Base-by-base conservation (phyloP, 106 monocot genomes). In the Platanthera zijinensis region DNA sequence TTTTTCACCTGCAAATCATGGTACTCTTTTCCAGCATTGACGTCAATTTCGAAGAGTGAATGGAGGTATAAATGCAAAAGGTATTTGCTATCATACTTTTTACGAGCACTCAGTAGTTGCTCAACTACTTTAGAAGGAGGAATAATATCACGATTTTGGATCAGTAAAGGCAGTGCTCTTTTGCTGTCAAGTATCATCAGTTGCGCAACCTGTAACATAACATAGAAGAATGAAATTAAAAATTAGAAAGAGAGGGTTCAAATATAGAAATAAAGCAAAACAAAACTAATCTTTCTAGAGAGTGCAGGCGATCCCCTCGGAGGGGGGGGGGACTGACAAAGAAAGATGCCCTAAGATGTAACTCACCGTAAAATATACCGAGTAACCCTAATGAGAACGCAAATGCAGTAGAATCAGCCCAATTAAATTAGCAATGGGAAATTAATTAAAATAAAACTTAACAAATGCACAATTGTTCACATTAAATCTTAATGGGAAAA, bases 1-100 rank as follows among this genome's bases (percentile, higher is more conserved):
- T 57, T 18, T 39, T 50, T 63, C 75, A 91, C 97, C 97, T 94
- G 97, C 84, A 94, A 77, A 86, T 97, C 97, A 88, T 94, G 93
- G 80, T 84, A 97, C 10, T 97, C 97, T 77, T 85, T 89, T 80
- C 89, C 97, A 30, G 87, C 91, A 88, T 91, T 79, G 50, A 83
- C 63, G 63, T 94, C 91, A 66, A 80, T 71, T 78, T 94, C 91
- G 84, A 94, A 94, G 14, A 97, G 80, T 74, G 91, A 84, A 86
- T 92, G 94, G 67, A 97, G 82, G 80, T 97, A 94, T 13, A 82
- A 70, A 81, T 97, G 84, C 72, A 88, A 77, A 64, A 93, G 88
- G 64, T 83, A 82, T 82, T 84, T 93, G 17, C 72, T 80, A 67
- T 97, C 86, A 73, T 82, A 85, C 69, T 86, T 87, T 73, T 83